Conservation (phyloP, 1,139 yeast species). For the Hansenula lynferdii region DNA sequence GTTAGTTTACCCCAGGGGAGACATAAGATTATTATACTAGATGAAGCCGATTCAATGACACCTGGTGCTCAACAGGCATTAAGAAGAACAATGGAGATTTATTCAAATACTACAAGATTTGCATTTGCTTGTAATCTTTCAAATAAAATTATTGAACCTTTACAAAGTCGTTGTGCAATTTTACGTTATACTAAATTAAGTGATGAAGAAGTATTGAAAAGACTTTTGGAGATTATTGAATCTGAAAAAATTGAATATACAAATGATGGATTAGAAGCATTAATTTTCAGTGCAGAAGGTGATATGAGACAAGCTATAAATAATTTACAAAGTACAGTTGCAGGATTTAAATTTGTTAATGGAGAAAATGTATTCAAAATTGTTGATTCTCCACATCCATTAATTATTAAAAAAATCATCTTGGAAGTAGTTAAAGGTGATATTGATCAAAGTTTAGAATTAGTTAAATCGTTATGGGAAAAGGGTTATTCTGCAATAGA, state of each 20-base stretch:
- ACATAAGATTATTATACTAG: slow-evolving; percentile 86
- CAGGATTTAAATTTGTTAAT: slow-evolving; percentile 88
- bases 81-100: slow-evolving; percentile 95
- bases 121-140: slow-evolving; percentile 97
- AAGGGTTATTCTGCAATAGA: slow-evolving; percentile 95
- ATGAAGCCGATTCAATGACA: slow-evolving; percentile 98
- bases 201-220: slow-evolving; percentile 78
- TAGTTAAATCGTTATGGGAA: slow-evolving; percentile 64
- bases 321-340: slow-evolving; percentile 87
- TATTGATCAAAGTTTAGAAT: slow-evolving; percentile 65
- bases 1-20: slow-evolving; percentile 67
- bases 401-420: slow-evolving; percentile 75
- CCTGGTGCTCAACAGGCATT: slow-evolving; percentile 98
- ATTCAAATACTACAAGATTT: slow-evolving; percentile 90
- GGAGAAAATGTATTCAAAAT: slow-evolving; percentile 91
- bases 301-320: slow-evolving; percentile 99
- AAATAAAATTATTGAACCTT: slow-evolving; percentile 90
- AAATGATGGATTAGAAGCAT: slow-evolving; percentile 89
- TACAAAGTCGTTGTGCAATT: slow-evolving; percentile 96
- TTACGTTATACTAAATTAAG: slow-evolving; percentile 75
- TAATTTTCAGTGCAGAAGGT: slow-evolving; percentile 96
- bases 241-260: slow-evolving; percentile 72
- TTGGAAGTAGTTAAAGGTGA: slow-evolving; percentile 47
- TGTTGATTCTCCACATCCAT: slow-evolving; percentile 96
- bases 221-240: slow-evolving; percentile 69